A percentile compares a stretch with the other conserved stretches of the same genome.
Conservation (phyloP, 148 eudicot species). For the Vaccinium myrtillus region DNA sequence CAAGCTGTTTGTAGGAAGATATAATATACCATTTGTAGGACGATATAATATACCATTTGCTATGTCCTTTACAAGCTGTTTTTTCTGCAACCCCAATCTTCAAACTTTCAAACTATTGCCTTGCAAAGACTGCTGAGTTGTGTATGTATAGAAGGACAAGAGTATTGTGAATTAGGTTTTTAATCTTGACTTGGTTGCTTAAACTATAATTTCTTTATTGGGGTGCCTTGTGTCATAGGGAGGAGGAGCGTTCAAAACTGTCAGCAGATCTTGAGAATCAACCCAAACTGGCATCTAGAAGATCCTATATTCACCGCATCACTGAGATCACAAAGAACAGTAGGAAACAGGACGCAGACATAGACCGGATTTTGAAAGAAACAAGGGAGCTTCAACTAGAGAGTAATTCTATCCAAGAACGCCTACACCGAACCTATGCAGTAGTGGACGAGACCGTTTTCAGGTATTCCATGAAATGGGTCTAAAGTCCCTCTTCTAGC, state of each 20-base stretch:
- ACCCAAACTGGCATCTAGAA: slow-evolving; percentile 53
- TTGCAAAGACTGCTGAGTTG: background rate
- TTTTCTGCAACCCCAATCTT: background rate
- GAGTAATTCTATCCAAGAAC: slow-evolving; percentile 68
- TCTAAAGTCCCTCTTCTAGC: background rate
- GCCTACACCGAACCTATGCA: slow-evolving; percentile 69
- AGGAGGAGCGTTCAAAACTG: slow-evolving; percentile 47
- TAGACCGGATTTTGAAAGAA: slow-evolving; percentile 60
- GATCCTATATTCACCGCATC: slow-evolving; percentile 59
- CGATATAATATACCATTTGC: background rate
- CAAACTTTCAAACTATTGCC: slow-evolving; percentile 1
- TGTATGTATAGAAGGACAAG: background rate
- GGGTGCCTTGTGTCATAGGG: slow-evolving; percentile 35
- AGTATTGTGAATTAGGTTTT: background rate
- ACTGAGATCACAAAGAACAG: slow-evolving; percentile 72
- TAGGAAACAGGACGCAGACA: slow-evolving; percentile 62
- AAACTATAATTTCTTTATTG: background rate
- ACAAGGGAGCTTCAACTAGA: slow-evolving; percentile 75
- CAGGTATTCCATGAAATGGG: slow-evolving; percentile 32
- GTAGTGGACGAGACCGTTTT: slow-evolving; percentile 60
- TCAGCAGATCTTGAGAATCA: slow-evolving; percentile 44
- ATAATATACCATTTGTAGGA: background rate
- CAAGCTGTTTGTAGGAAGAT: background rate
- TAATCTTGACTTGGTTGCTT: background rate
- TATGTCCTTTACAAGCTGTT: background rate